A percentile compares a stretch with the other conserved stretches of the same genome.
Conservation (phyloP, 2,329 filamentous ascomycete species). For the Nemania diffusa region DNA sequence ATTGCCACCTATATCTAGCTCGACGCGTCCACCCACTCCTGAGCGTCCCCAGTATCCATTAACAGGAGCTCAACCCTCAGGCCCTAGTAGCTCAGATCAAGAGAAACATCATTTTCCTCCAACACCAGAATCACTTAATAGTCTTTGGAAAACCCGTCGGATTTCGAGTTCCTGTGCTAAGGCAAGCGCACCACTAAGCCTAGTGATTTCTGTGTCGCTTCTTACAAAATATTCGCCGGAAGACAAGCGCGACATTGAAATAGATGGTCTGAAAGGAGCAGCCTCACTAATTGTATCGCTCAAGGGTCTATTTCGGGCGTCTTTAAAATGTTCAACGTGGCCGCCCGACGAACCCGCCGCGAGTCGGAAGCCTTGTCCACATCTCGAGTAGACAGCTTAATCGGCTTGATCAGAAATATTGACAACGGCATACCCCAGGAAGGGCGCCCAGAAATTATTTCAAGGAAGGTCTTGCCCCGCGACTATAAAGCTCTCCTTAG, state of each 20-base stretch:
- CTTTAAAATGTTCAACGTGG: constrained; percentile 15
- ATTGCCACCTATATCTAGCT: no score
- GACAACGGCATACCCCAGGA: constrained; percentile 9
- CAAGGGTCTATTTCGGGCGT: neutral
- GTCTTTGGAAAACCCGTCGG: neutral
- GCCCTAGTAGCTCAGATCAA: neutral
- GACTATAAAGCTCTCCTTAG: constrained; percentile 15
- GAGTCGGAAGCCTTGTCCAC: constrained; percentile 2
- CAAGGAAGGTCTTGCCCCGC: constrained; percentile 13
- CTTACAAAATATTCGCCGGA: neutral
- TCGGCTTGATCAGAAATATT: constrained; percentile 15
- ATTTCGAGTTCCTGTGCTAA: neutral
- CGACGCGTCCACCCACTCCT: neutral
- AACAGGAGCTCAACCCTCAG: neutral
- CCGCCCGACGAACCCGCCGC: neutral
- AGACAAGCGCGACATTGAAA: neutral
- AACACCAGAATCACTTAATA: neutral
- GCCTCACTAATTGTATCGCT: constrained; percentile 1
- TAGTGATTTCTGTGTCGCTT: neutral
- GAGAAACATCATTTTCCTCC: neutral
- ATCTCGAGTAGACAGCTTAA: constrained; percentile 17
- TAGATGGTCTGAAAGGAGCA: neutral
- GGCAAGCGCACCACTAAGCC: neutral
- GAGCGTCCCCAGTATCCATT: neutral
- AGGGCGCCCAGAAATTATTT: neutral